Percentiles rank a stretch among this genome's conserved stretches.
These are phyloP conservation scores for Dorcoceras hygrometricum DNA, from an alignment of 257 asterid species.

Conservation along the genomic window DNA sequence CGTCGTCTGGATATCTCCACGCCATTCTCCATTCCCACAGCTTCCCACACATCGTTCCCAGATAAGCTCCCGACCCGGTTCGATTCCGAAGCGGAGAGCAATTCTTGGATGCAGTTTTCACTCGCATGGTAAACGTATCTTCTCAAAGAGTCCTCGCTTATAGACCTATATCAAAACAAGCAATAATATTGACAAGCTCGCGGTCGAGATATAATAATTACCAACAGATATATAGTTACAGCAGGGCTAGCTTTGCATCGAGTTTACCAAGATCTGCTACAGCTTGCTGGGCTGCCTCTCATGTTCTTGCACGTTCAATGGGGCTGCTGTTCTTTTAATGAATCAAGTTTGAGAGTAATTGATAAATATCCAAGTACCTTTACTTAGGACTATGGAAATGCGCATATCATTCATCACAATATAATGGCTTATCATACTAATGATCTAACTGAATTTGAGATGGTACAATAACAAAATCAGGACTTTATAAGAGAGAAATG, in stretches of 20 bases:
- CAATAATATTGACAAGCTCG: background rate
- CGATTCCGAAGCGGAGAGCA: slow-evolving; percentile 79
- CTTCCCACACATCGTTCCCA: slow-evolving; percentile 59
- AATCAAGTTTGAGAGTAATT: slow-evolving; percentile 10
- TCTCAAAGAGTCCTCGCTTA: slow-evolving; percentile 88
- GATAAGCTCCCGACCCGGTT: slow-evolving; percentile 31
- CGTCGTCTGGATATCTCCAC: slow-evolving; percentile 76
- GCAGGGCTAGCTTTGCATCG: no score
- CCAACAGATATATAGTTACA: background rate
- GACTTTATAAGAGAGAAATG: no score
- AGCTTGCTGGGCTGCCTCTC: slow-evolving; percentile 49
- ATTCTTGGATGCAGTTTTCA: slow-evolving; percentile 85
- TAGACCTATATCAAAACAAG: slow-evolving; percentile 49
- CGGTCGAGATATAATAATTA: no score
- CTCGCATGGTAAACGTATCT: slow-evolving; percentile 84
- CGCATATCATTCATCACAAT: no score
- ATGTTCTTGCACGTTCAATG: slow-evolving; percentile 27
- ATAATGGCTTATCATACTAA: background rate
- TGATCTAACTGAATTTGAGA: background rate
- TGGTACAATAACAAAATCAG: no score
- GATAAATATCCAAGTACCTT: slow-evolving; percentile 1
- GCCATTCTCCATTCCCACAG: slow-evolving; percentile 55
- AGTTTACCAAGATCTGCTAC: slow-evolving; percentile 73
- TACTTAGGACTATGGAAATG: background rate
- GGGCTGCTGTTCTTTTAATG: slow-evolving; percentile 25